These are phyloP conservation scores for Podospora tetraspora DNA, from an alignment of 495 filamentous ascomycete genomes.

Conservation along the genomic window DNA sequence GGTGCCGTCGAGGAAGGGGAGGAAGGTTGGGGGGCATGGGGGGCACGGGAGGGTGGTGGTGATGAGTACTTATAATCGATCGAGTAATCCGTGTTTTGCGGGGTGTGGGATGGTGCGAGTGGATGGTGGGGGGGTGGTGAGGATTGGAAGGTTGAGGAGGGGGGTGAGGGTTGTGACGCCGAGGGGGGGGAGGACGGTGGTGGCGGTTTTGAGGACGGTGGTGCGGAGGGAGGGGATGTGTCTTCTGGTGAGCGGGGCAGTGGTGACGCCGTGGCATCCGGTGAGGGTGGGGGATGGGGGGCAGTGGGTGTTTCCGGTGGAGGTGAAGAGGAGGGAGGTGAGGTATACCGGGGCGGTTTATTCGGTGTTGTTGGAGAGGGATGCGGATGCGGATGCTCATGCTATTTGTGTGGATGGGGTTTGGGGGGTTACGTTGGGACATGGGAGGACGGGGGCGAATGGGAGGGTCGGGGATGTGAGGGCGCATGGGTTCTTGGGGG, in stretches of 20 bases:
- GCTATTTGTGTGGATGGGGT: slow-evolving; percentile 34
- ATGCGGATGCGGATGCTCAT: slow-evolving; percentile 34
- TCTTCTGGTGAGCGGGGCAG: slow-evolving; percentile 15
- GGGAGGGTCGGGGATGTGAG: slow-evolving; percentile 26
- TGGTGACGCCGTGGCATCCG: slow-evolving; percentile 44
- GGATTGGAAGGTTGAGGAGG: slow-evolving; percentile 23
- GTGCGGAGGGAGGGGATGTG: slow-evolving; percentile 22
- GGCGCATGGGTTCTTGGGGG: slow-evolving; percentile 40
- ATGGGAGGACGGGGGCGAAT: slow-evolving; percentile 27
- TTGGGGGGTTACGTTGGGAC: slow-evolving; percentile 44
- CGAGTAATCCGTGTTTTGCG: slow-evolving; percentile 35
- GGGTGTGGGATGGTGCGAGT: slow-evolving; percentile 29
- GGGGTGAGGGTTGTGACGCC: slow-evolving; percentile 39
- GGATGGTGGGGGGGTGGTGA: slow-evolving; percentile 14
- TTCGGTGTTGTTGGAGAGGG: slow-evolving; percentile 38
- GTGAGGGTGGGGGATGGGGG: slow-evolving; percentile 15
- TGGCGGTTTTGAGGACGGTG: slow-evolving; percentile 33
- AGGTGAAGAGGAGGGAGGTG: slow-evolving; percentile 20
- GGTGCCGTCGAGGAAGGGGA: slow-evolving; percentile 20
- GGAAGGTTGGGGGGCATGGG: neutral
- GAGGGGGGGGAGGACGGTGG: slow-evolving; percentile 29
- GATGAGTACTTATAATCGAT: slow-evolving; percentile 31
- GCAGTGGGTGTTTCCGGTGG: slow-evolving; percentile 35
- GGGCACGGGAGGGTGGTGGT: slow-evolving; percentile 12
- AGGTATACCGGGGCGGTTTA: slow-evolving; percentile 38